These are phyloP conservation scores for Eimeria praecox DNA, from an alignment of 169 alveolate genomes.

Conservation along the genomic window DNA sequence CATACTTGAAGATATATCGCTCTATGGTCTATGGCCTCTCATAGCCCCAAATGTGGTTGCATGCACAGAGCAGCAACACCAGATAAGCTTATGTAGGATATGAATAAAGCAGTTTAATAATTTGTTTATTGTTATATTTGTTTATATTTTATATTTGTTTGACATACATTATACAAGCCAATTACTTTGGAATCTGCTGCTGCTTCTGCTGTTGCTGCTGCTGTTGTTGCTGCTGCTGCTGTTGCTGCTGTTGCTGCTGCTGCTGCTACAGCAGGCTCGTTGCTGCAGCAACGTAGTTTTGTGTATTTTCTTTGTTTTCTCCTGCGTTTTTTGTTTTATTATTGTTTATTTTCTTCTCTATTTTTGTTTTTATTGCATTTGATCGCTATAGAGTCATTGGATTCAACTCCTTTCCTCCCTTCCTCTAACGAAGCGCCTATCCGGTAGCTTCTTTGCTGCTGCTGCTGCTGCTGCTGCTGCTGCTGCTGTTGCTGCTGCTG, in stretches of 20 bases:
- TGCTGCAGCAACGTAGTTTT: too few relatives aligned
- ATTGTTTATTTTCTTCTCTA: background rate
- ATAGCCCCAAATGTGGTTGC: background rate
- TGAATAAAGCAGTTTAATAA: background rate
- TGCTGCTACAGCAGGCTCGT: background rate
- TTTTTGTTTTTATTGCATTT: too few relatives aligned
- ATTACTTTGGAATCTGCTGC: background rate
- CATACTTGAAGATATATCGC: too few relatives aligned
- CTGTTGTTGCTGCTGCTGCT: too few relatives aligned
- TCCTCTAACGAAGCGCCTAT: background rate
- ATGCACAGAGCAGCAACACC: constrained; percentile 1
- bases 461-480: constrained; percentile 21
- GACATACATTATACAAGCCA: background rate
- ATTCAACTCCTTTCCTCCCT: background rate
- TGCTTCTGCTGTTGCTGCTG: background rate
- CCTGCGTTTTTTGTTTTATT: background rate
- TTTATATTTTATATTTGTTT: background rate
- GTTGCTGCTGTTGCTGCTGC: background rate
- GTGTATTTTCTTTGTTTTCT: background rate
- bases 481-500: constrained; percentile 8
- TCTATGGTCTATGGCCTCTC: too few relatives aligned
- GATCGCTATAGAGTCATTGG: too few relatives aligned
- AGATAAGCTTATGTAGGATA: background rate
- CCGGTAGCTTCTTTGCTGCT: background rate
- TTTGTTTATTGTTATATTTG: background rate